Percentiles rank a stretch among this genome's conserved stretches.
Evolutionary conservation across 495 filamentous ascomycete genomes (phyloP).

Genomic region (Neurospora terricola): DNA sequence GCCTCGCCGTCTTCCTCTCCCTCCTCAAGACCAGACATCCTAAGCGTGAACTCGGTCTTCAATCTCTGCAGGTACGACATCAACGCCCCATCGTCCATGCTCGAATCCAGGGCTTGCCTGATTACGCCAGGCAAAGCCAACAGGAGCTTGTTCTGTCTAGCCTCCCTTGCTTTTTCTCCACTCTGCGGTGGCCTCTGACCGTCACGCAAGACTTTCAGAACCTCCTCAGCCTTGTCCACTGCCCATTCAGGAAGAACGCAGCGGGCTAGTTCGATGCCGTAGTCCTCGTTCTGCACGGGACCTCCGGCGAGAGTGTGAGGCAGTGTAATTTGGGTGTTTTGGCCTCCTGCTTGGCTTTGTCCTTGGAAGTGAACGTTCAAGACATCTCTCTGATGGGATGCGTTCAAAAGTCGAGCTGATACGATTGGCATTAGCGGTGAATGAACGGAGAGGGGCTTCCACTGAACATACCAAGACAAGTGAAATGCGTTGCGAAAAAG

Average conservation of each 20-base stretch:
- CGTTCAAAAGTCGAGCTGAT: slow-evolving; percentile 53
- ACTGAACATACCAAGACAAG: slow-evolving; percentile 48
- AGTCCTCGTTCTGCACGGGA: slow-evolving; percentile 59
- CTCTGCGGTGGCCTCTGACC: slow-evolving; percentile 20
- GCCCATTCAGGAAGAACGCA: slow-evolving; percentile 62
- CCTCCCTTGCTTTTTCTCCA: not conserved
- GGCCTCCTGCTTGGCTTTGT: slow-evolving; percentile 39
- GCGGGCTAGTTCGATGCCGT: slow-evolving; percentile 68
- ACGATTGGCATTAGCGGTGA: not conserved
- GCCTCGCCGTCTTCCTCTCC: not conserved
- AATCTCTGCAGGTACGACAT: slow-evolving; percentile 56
- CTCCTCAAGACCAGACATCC: slow-evolving; percentile 40
- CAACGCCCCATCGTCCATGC: slow-evolving; percentile 56
- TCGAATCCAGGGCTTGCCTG: slow-evolving; percentile 55
- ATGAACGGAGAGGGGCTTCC: not conserved
- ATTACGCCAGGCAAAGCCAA: slow-evolving; percentile 67
- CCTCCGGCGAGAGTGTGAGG: slow-evolving; percentile 72
- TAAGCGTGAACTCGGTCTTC: slow-evolving; percentile 64
- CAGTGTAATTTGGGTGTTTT: slow-evolving; percentile 56
- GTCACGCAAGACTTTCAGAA: slow-evolving; percentile 50
- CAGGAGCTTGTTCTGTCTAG: slow-evolving; percentile 45
- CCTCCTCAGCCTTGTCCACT: slow-evolving; percentile 53
- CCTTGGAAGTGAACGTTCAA: slow-evolving; percentile 74
- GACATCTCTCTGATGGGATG: slow-evolving; percentile 56
- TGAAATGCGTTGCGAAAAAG: slow-evolving; percentile 92